Base-by-base conservation (phyloP, 495 filamentous ascomycete species). In the Elaphomyces granulatus region DNA sequence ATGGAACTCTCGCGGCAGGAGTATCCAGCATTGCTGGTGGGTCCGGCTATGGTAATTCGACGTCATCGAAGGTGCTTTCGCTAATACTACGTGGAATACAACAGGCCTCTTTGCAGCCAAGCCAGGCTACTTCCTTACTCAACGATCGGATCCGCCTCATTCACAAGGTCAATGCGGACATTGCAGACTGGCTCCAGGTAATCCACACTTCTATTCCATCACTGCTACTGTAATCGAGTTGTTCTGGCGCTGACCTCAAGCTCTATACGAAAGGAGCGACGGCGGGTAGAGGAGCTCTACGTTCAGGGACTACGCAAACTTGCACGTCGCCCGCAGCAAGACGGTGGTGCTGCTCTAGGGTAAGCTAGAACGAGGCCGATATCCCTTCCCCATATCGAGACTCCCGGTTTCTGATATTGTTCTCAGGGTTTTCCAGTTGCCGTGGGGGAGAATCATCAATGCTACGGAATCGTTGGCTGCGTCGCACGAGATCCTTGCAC, bases 121-220 rank as follows among this genome's bases (percentile, higher is more conserved):
- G 65, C 47, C 85, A 90, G 64, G 88, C 92, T 39, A 85, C 88
- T 20, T 71, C 71, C 41, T 72, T 87, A 20, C 69, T 99, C 40
- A 78, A 80, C 54, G 87, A 96, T 54, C 83, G 92, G 47, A 73
- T 96, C 52, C 81, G 81, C 57, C 70, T 84, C 53, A 88, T 94
- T 51, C 74, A 77, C 43, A 82, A 77, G 54, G 66, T 93, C 68
- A 94, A 99, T 64, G 56, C 67, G 46, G 83, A 94, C 58, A 85
- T 99, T 49, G 88, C 90, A 49, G 87, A 96, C 61, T 99, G 87
- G 82, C 70, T 99, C 38, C 83, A 90, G 78, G 90, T 96, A 80
- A 43, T 64, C 34, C 31, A 36, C 37, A 28, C 6, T 28, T 6
- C 23, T 12, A 28, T 12, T 45, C 21, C 40, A 6, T n/a, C n/a